Evolutionary conservation across 805 yeast genomes (phyloP).

Genomic region (Alloascoidea hylecoeti): DNA sequence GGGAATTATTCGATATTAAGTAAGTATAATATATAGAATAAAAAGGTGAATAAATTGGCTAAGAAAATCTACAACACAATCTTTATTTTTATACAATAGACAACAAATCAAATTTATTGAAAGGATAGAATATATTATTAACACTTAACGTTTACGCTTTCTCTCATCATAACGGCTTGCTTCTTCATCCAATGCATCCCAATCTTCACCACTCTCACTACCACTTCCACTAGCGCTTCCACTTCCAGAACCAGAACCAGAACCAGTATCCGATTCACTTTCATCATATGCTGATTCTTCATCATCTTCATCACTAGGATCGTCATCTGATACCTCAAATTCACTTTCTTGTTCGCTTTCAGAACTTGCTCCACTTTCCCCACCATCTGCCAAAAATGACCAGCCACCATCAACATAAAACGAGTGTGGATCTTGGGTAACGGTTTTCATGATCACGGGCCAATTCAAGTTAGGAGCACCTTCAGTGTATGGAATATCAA

Average conservation of each 20-base stretch:
- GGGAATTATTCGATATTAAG: too few species aligned
- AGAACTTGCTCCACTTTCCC: constrained; percentile 60
- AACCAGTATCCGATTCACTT: constrained; percentile 12
- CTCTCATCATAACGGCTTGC: constrained; percentile 32
- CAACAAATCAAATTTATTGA: too few species aligned
- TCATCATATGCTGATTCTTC: constrained; percentile 27
- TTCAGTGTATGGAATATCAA: constrained; percentile 88
- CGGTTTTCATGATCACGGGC: constrained; percentile 90
- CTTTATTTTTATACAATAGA: too few species aligned
- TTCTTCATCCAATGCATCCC: constrained; percentile 50
- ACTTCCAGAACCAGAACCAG: too few species aligned
- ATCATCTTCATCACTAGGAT: constrained; percentile 36
- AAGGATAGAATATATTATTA: too few species aligned
- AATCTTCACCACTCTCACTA: constrained; percentile 24
- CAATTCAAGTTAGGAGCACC: constrained; percentile 95
- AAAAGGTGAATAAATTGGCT: too few species aligned
- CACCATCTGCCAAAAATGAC: constrained; percentile 83
- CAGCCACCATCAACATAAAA: constrained; percentile 94
- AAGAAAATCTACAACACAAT: too few species aligned
- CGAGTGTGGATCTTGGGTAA: constrained; percentile 83
- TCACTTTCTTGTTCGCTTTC: constrained; percentile 60
- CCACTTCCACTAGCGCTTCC: constrained; percentile 10
- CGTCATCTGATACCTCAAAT: constrained; percentile 48
- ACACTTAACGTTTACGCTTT: constrained; percentile 3
- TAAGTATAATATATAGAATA: too few species aligned